Conservation (phyloP, 1,284 basidiomycete species). For the Tremellales sp. region DNA sequence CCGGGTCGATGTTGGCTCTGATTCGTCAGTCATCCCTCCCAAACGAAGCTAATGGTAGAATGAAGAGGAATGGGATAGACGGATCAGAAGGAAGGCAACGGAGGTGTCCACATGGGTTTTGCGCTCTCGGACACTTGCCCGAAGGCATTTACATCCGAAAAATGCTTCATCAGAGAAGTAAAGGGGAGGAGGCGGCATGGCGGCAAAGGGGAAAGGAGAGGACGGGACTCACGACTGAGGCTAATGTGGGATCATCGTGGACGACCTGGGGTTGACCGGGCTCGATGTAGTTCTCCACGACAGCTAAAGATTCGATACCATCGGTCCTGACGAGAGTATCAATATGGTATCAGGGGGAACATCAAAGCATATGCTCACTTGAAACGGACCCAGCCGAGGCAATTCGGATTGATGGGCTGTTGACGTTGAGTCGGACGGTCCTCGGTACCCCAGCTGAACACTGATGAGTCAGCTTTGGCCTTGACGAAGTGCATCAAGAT, state of each 20-base stretch:
- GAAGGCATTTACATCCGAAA: slow-evolving; percentile 44
- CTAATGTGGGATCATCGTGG: slow-evolving; percentile 38
- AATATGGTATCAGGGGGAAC: background rate
- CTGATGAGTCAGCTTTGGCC: slow-evolving; percentile 21
- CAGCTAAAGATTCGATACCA: slow-evolving; percentile 41
- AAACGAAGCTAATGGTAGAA: background rate
- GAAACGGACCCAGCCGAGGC: slow-evolving; percentile 62
- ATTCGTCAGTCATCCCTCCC: background rate
- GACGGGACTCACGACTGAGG: slow-evolving; percentile 38
- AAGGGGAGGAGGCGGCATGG: background rate
- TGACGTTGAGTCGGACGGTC: too few species aligned
- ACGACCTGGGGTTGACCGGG: slow-evolving; percentile 22
- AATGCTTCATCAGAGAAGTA: slow-evolving; percentile 45
- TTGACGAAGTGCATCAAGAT: background rate
- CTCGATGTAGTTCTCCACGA: slow-evolving; percentile 41
- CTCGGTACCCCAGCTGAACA: slow-evolving; percentile 46
- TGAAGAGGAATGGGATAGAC: background rate
- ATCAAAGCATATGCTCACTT: slow-evolving; percentile 58
- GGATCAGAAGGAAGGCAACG: slow-evolving; percentile 50
- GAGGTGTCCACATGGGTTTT: slow-evolving; percentile 48
- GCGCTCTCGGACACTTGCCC: slow-evolving; percentile 47
- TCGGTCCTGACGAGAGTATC: slow-evolving; percentile 37
- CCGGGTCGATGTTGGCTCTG: background rate
- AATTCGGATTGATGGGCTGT: too few species aligned
- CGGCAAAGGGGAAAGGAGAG: background rate